Evolutionary conservation across 164 flowering plant genomes (phyloP).

Genomic region (Magnolia changhungtana): DNA sequence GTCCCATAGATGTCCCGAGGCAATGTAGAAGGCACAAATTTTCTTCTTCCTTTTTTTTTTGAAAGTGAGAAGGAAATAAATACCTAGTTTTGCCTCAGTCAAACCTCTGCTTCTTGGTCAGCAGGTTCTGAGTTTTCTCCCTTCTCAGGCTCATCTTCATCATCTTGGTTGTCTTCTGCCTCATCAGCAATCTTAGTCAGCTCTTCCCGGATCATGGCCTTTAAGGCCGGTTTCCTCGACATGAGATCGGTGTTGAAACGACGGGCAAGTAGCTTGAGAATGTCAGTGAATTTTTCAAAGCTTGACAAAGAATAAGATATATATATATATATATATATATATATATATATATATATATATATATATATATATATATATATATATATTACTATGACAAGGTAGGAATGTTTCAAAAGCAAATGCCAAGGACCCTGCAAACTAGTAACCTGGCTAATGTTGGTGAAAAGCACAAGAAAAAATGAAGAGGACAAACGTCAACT

Average conservation of each 20-base stretch:
- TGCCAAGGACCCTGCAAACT: too few species aligned
- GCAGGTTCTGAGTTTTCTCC: slow-evolving; percentile 11
- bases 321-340: too few species aligned
- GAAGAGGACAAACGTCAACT: too few species aligned
- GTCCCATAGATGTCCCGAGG: not conserved
- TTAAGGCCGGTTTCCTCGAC: slow-evolving; percentile 62
- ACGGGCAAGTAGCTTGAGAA: too few species aligned
- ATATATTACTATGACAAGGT: too few species aligned
- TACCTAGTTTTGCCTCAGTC: not conserved
- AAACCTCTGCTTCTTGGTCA: slow-evolving; percentile 14
- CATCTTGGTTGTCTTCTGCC: slow-evolving; percentile 64
- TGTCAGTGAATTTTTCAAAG: too few species aligned
- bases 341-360: too few species aligned
- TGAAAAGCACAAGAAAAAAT: too few species aligned
- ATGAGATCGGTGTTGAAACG: slow-evolving; percentile 63
- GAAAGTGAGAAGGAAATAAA: not conserved
- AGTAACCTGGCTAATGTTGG: too few species aligned
- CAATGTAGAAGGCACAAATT: not conserved
- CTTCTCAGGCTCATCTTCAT: slow-evolving; percentile 8
- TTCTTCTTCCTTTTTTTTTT: not conserved
- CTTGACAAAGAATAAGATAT: too few species aligned
- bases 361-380: too few species aligned
- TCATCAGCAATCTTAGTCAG: slow-evolving; percentile 86
- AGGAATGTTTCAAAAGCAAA: too few species aligned
- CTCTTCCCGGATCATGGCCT: slow-evolving; percentile 82